Percentiles rank a stretch among this genome's conserved stretches.
Conservation (phyloP, 768 basidiomycete species). For the Hypholoma sublateritium region DNA sequence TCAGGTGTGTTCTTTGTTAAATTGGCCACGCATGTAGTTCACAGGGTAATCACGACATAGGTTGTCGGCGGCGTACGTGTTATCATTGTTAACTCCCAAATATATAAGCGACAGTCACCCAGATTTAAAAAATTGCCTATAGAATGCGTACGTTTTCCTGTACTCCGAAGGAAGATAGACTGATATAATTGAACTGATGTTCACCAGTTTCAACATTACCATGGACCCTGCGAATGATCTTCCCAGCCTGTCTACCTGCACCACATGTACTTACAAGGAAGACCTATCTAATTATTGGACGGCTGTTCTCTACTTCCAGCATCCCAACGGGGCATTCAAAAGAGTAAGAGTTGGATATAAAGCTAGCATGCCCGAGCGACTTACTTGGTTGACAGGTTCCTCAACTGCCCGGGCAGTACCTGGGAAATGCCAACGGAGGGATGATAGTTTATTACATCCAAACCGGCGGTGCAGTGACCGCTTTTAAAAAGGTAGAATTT, state of each 20-base stretch:
- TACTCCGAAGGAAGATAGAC: not conserved
- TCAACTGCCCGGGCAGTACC: conserved; percentile 19
- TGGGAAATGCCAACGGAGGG: conserved; percentile 21
- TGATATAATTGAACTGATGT: not conserved
- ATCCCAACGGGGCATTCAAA: conserved; percentile 19
- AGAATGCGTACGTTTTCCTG: not conserved
- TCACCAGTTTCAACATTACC: conserved; percentile 17
- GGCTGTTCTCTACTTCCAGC: conserved; percentile 22
- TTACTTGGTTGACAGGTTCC: conserved; percentile 11
- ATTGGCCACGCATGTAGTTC: not conserved
- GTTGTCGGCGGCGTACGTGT: not conserved
- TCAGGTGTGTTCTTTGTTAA: not conserved
- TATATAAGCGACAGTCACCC: not conserved
- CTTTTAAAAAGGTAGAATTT: conserved; percentile 20
- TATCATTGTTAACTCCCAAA: not conserved
- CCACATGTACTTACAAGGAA: conserved; percentile 19
- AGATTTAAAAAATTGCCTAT: not conserved
- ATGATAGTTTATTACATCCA: conserved; percentile 24
- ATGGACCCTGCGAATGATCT: conserved; percentile 19
- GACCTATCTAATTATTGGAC: conserved; percentile 23
- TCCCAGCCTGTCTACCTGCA: conserved; percentile 15
- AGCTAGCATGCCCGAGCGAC: not conserved
- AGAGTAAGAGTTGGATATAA: conserved; percentile 6
- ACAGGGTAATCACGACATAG: not conserved
- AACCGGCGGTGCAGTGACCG: conserved; percentile 11